Evolutionary conservation across 2,329 filamentous ascomycete species (phyloP).

Genomic region (Berkeleyomyces basicola): DNA sequence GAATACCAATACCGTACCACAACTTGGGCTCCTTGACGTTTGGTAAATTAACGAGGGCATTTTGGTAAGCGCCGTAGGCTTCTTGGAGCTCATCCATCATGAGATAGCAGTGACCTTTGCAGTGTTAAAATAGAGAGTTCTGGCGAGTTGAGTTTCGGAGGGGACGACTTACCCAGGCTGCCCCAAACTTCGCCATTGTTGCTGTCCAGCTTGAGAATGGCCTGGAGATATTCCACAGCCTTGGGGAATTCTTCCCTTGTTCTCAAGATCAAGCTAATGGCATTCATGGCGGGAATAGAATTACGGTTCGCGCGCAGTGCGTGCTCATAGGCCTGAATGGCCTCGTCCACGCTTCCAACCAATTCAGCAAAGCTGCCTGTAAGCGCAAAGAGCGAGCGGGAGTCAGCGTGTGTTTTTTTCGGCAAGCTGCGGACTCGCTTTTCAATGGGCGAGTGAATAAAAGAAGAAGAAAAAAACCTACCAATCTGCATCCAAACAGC

Average conservation of each 20-base stretch:
- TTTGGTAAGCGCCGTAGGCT: constrained; percentile 91
- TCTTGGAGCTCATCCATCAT: constrained; percentile 99
- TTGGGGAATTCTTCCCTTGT: constrained; percentile 88
- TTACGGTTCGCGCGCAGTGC: constrained; percentile 75
- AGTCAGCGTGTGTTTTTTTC: constrained; percentile 13
- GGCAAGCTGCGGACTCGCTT: constrained; percentile 15
- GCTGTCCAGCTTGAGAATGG: constrained; percentile 75
- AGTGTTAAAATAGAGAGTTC: background rate
- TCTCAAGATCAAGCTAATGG: constrained; percentile 79
- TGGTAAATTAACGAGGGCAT: constrained; percentile 78
- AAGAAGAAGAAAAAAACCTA: constrained; percentile 29
- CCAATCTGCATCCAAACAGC: constrained; percentile 83
- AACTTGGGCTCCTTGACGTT: constrained; percentile 80
- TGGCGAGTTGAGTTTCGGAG: background rate
- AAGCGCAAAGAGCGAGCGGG: background rate
- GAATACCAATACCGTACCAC: constrained; percentile 96
- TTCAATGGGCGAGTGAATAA: background rate
- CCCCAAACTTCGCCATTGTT: constrained; percentile 94
- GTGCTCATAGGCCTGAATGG: constrained; percentile 78
- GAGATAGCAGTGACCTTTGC: constrained; percentile 78
- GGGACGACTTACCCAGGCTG: constrained; percentile 52
- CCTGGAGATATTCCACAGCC: constrained; percentile 82
- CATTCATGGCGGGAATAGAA: constrained; percentile 83
- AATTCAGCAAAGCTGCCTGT: constrained; percentile 73
- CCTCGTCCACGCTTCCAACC: constrained; percentile 75